Evolutionary conservation across 371 early-diverging fungal genomes (phyloP).

Genomic region (Actinomortierella wolfii): DNA sequence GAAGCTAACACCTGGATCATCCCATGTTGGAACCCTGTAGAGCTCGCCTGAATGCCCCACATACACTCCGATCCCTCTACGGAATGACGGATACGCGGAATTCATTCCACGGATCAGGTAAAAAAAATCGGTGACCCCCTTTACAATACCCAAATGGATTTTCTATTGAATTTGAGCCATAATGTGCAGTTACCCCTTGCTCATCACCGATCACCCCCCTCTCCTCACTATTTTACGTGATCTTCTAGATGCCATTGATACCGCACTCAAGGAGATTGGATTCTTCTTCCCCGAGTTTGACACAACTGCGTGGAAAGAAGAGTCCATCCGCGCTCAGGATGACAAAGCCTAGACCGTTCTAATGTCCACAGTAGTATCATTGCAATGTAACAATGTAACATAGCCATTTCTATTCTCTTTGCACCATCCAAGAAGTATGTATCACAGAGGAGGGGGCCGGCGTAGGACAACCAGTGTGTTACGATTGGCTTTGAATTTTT

Average conservation of each 20-base stretch:
- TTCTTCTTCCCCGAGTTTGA: constrained; percentile 65
- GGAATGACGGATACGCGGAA: constrained; percentile 85
- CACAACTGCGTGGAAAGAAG: constrained; percentile 34
- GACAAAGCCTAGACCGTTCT: not conserved
- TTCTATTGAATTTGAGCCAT: not conserved
- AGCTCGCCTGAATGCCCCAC: constrained; percentile 63
- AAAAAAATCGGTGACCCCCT: not conserved
- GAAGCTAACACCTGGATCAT: not conserved
- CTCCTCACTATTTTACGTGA: not conserved
- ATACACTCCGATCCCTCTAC: constrained; percentile 70
- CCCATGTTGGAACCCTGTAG: too few relatives aligned
- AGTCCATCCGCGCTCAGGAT: not conserved
- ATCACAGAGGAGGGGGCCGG: not conserved
- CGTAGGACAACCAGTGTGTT: too few relatives aligned
- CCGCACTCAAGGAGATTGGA: constrained; percentile 58
- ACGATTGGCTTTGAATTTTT: too few relatives aligned
- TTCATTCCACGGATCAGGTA: constrained; percentile 82
- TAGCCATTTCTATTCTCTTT: not conserved
- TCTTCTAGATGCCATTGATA: constrained; percentile 59
- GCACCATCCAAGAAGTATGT: not conserved
- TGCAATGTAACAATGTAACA: not conserved
- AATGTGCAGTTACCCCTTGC: not conserved
- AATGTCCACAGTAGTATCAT: not conserved
- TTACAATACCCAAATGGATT: not conserved
- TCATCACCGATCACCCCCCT: not conserved